Evolutionary conservation across 2,329 filamentous ascomycete species (phyloP).

Genomic region (Pestalotiopsis fici): DNA sequence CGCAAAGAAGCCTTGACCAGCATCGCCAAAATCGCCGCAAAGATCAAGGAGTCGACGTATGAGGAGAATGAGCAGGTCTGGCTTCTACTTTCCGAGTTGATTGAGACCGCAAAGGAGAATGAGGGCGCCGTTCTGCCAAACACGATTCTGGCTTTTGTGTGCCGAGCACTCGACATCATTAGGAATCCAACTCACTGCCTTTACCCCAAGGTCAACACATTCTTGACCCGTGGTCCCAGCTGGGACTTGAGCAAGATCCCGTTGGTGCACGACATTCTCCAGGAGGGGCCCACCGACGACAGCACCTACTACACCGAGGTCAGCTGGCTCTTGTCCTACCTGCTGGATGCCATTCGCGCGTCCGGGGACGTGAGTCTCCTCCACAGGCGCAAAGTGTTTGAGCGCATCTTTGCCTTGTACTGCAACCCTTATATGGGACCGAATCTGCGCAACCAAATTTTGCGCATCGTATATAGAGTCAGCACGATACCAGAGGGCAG

Average conservation of each 20-base stretch:
- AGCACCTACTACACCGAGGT: conserved; percentile 31
- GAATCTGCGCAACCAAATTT: conserved; percentile 25
- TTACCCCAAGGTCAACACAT: conserved; percentile 84
- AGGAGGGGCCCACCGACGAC: conserved; percentile 44
- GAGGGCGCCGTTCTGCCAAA: conserved; percentile 55
- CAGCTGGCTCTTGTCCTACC: conserved; percentile 31
- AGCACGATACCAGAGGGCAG: conserved; percentile 30
- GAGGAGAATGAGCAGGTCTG: conserved; percentile 78
- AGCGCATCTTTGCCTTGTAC: conserved; percentile 44
- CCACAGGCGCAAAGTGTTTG: conserved; percentile 46
- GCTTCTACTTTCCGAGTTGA: conserved; percentile 76
- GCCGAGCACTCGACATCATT: conserved; percentile 69
- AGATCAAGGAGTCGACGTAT: conserved; percentile 68
- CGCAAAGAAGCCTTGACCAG: conserved; percentile 75
- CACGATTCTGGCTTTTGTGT: conserved; percentile 74
- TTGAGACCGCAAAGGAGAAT: conserved; percentile 66
- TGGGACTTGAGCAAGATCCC: conserved; percentile 78
- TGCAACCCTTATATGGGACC: conserved; percentile 28
- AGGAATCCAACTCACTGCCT: conserved; percentile 77
- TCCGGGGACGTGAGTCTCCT: conserved; percentile 28
- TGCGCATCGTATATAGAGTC: conserved; percentile 28
- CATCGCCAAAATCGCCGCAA: conserved; percentile 64
- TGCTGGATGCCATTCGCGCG: conserved; percentile 29
- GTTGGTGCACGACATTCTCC: conserved; percentile 63
- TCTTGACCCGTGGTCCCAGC: conserved; percentile 73